Percentiles rank a stretch among this genome's conserved stretches.
Conservation (phyloP, 106 monocot genomes). For the Platanthera zijinensis region DNA sequence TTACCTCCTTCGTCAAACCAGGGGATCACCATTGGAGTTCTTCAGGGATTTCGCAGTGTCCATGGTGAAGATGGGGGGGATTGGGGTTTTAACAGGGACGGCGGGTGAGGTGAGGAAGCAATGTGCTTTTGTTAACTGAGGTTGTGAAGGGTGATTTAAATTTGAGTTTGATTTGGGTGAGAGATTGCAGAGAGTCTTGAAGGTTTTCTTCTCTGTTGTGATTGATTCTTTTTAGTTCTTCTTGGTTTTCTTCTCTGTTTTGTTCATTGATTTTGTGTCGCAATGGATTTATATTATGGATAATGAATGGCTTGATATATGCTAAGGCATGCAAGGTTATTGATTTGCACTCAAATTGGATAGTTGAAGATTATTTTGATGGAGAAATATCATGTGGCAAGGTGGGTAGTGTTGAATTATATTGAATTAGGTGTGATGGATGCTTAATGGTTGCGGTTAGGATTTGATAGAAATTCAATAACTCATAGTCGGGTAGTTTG, state of each 20-base stretch:
- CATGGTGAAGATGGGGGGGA: slow-evolving; percentile 41
- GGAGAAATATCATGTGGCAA: no score
- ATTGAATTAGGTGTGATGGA: no score
- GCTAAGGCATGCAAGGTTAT: no score
- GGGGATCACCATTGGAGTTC: not conserved
- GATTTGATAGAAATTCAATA: no score
- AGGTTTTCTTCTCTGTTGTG: not conserved
- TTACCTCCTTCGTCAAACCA: not conserved
- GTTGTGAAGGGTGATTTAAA: not conserved
- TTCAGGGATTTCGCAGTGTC: slow-evolving; percentile 26
- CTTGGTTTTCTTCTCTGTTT: not conserved
- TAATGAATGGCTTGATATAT: no score
- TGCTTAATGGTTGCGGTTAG: no score
- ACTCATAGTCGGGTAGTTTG: no score
- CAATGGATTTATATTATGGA: not conserved
- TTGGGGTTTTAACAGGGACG: slow-evolving; percentile 43
- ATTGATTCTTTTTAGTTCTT: not conserved
- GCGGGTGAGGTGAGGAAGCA: slow-evolving; percentile 46
- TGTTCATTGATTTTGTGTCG: not conserved
- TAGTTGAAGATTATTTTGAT: no score
- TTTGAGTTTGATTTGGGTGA: slow-evolving; percentile 1
- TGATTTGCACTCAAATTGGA: no score
- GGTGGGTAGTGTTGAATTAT: no score
- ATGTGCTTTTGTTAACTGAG: slow-evolving; percentile 31
- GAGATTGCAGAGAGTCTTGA: not conserved